Evolutionary conservation across 2,329 filamentous ascomycete species (phyloP).

Genomic region (Penicillium freii): DNA sequence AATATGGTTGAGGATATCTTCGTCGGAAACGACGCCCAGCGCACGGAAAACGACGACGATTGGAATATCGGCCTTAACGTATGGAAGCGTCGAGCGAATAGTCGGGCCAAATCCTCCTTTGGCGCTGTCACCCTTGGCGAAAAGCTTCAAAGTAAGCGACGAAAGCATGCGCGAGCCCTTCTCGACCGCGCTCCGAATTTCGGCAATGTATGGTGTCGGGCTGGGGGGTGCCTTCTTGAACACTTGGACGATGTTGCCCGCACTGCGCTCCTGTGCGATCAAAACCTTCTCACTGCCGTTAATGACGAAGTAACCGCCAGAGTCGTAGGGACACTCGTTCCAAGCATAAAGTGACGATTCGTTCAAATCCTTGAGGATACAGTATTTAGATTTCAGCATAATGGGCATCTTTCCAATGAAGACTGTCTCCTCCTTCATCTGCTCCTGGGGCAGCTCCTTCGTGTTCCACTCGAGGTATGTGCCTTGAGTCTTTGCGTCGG

Average conservation of each 20-base stretch:
- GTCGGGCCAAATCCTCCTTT: conserved; percentile 80
- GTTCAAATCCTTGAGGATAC: conserved; percentile 76
- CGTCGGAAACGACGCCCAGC: conserved; percentile 91
- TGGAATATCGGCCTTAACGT: conserved; percentile 89
- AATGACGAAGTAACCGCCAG: conserved; percentile 98
- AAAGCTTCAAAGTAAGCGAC: conserved; percentile 85
- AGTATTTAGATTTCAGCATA: conserved; percentile 97
- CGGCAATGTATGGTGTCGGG: conserved; percentile 87
- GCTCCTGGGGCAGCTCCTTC: conserved; percentile 45
- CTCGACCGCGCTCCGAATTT: conserved; percentile 94
- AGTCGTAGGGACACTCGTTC: conserved; percentile 97
- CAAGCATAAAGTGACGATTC: conserved; percentile 85
- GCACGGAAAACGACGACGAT: conserved; percentile 95
- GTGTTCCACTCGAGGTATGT: conserved; percentile 51
- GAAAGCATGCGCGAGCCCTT: conserved; percentile 95
- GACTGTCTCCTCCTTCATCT: conserved; percentile 66
- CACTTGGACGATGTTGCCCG: conserved; percentile 97
- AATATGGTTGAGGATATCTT: conserved; percentile 97
- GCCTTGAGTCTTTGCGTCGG: conserved; percentile 46
- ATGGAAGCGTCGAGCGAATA: conserved; percentile 86
- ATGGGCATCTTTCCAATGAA: conserved; percentile 96
- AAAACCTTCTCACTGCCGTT: conserved; percentile 98
- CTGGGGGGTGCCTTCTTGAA: conserved; percentile 97
- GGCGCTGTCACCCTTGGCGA: conserved; percentile 76
- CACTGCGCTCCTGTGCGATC: conserved; percentile 95